phyloP scores from a whole-genome alignment of 441 rosid species.

The California macrophylla region DNA sequence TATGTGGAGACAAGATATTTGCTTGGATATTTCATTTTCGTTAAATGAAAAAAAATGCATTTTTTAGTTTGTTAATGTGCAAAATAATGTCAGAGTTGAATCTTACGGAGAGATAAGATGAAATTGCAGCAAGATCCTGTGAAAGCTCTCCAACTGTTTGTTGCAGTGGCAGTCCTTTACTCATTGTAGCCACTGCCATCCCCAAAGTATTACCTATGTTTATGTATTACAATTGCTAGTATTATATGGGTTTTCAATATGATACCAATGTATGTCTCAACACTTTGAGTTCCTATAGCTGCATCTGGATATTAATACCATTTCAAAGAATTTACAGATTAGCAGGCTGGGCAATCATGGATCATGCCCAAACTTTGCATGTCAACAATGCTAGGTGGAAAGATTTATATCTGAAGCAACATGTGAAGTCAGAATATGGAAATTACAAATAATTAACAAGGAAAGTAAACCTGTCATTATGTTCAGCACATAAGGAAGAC shows the following conservation, averaged over 20 bases:
- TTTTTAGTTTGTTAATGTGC: neutral
- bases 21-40: neutral
- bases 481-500: slow-evolving; percentile 38
- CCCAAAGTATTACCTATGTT: slow-evolving; percentile 39
- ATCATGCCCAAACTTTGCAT: slow-evolving; percentile 17
- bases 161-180: slow-evolving; percentile 33
- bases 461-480: slow-evolving; percentile 44
- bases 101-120: slow-evolving; percentile 46
- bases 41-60: neutral
- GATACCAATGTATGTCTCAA: slow-evolving; percentile 4
- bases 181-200: slow-evolving; percentile 25
- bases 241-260: neutral
- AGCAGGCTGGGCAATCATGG: neutral
- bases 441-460: slow-evolving; percentile 16
- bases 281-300: neutral
- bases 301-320: neutral
- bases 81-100: slow-evolving; percentile 1
- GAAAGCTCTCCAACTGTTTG: slow-evolving; percentile 30
- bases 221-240: slow-evolving; percentile 4
- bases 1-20: neutral
- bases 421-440: slow-evolving; percentile 11
- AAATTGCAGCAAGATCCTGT: slow-evolving; percentile 25
- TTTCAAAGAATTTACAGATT: neutral
- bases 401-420: slow-evolving; percentile 17
- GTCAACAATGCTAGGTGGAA: slow-evolving; percentile 3